Percentiles rank a stretch among this genome's conserved stretches.
phyloP scores from a whole-genome alignment of 1,284 basidiomycete species.

The Pseudomicrostroma phylloplanum region DNA sequence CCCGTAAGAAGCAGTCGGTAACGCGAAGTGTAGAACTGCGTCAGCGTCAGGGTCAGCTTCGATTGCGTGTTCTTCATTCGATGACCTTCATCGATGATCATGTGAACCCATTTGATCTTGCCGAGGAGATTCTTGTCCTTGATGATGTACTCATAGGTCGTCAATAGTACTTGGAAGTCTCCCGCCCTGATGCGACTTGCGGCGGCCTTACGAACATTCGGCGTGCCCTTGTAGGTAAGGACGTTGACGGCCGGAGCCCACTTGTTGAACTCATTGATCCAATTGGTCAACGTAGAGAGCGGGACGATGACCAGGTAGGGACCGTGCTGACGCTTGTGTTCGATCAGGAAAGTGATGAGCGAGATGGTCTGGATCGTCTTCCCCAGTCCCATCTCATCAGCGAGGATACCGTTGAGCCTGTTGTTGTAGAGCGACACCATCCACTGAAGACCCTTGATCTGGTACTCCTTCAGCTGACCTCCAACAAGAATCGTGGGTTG shows the following conservation, averaged over 20 bases:
- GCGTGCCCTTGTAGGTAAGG: slow-evolving; percentile 49
- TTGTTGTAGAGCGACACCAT: slow-evolving; percentile 52
- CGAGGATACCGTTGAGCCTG: slow-evolving; percentile 49
- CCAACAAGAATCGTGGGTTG: slow-evolving; percentile 74
- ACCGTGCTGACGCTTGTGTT: slow-evolving; percentile 49
- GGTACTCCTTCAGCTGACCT: slow-evolving; percentile 49
- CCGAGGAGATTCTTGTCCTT: slow-evolving; percentile 50
- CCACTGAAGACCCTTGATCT: slow-evolving; percentile 51
- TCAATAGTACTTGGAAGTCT: slow-evolving; percentile 49
- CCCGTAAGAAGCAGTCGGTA: slow-evolving; percentile 95
- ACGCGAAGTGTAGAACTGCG: slow-evolving; percentile 83
- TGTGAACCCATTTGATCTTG: slow-evolving; percentile 51
- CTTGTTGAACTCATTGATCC: slow-evolving; percentile 50
- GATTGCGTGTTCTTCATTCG: slow-evolving; percentile 99
- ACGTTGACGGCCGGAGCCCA: slow-evolving; percentile 48
- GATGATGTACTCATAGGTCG: slow-evolving; percentile 52
- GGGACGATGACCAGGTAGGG: slow-evolving; percentile 51
- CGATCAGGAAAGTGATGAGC: slow-evolving; percentile 50
- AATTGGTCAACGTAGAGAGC: slow-evolving; percentile 49
- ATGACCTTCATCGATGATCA: slow-evolving; percentile 64
- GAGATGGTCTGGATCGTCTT: slow-evolving; percentile 51
- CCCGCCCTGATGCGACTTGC: slow-evolving; percentile 37
- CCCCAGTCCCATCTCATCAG: slow-evolving; percentile 51
- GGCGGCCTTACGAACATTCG: slow-evolving; percentile 44
- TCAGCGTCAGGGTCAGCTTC: slow-evolving; percentile 87